Evolutionary conservation across 208 protist species (phyloP), one percentile per base, ranked within the genome.

Genomic region (Crithidia fasciculata): DNA sequence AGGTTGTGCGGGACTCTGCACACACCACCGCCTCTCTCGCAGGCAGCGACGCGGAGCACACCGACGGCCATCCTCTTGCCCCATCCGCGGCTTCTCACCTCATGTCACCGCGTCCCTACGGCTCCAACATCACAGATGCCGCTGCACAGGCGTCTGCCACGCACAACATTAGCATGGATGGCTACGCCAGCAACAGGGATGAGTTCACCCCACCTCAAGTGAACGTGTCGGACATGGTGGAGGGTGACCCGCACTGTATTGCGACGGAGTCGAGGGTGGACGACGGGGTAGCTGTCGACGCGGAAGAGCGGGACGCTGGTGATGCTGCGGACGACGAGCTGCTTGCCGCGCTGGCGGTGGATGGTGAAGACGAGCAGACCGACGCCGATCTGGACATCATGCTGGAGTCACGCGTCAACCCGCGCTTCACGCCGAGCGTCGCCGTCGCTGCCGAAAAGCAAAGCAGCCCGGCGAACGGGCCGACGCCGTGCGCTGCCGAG

Each of bases 371-470:
- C 3, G 43, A 9, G 28, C 54, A 58, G 43, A n/a, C 19, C 41
- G 69, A 66, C 54, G 47, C 49, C 47, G 16, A 39, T n/a, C 12
- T 59, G 28, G 43, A 54, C 40, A 15, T 41, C 8, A 40, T 54
- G 61, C 61, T 54, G 7, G 61, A 66, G 61, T 55, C 61, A 5
- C 61, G 61, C 54, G 61, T 41, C 10, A 53, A 66, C 45, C 61
- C 18, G 44, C 13, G 8, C 43, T 66, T 18, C 61, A 15, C 5
- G 12, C 39, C 59, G 13, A 43, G 50, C 18, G 28, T 19, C 18
- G 40, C 57, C 18, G 13, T 10, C 39, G 8, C 7, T 15, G 57
- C 40, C 13, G 40, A 49, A 13, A 49, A 13, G 45, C 7, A 15
- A 13, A 49, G 12, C 45, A 28, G 28, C 28, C 28, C 28, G 28